phyloP scores from a whole-genome alignment of 345 rosid species.

The Populus ilicifolia region DNA sequence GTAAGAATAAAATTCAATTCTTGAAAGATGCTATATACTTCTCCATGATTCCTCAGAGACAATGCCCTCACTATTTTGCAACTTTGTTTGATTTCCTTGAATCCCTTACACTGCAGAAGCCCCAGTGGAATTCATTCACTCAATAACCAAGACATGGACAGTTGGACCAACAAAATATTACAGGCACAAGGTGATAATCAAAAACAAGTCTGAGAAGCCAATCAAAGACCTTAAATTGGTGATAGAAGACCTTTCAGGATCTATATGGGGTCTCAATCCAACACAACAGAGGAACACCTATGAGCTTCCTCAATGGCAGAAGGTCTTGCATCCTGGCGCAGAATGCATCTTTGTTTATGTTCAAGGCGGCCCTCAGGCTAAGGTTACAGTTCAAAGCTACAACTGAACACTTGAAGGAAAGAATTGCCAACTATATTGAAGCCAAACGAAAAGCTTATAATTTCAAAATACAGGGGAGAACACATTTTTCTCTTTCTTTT shows the following conservation, averaged over 20 bases:
- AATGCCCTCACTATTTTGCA: background rate
- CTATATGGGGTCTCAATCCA: conserved; percentile 62
- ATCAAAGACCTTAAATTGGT: conserved; percentile 43
- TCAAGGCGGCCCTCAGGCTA: conserved; percentile 81
- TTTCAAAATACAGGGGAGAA: too few relatives aligned
- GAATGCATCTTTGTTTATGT: conserved; percentile 54
- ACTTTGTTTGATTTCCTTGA: too few relatives aligned
- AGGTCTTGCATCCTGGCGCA: conserved; percentile 42
- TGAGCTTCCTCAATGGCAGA: conserved; percentile 48
- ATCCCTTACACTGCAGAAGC: conserved; percentile 15
- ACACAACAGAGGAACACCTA: conserved; percentile 43
- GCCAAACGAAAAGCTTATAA: too few relatives aligned
- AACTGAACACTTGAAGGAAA: conserved; percentile 17
- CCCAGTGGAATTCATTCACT: conserved; percentile 55
- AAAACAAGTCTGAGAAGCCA: conserved; percentile 51
- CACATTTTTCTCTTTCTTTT: too few relatives aligned
- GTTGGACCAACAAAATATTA: conserved; percentile 44
- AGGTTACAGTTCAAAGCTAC: conserved; percentile 55
- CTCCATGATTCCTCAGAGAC: background rate
- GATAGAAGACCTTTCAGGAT: conserved; percentile 51
- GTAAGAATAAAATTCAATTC: background rate
- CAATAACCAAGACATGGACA: conserved; percentile 58
- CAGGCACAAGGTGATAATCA: conserved; percentile 66
- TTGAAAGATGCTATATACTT: too few relatives aligned
- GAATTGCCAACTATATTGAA: too few relatives aligned